Evolutionary conservation across 768 basidiomycete species (phyloP), one percentile per base, ranked within the genome.

Genomic region (Termitomyces sp.): DNA sequence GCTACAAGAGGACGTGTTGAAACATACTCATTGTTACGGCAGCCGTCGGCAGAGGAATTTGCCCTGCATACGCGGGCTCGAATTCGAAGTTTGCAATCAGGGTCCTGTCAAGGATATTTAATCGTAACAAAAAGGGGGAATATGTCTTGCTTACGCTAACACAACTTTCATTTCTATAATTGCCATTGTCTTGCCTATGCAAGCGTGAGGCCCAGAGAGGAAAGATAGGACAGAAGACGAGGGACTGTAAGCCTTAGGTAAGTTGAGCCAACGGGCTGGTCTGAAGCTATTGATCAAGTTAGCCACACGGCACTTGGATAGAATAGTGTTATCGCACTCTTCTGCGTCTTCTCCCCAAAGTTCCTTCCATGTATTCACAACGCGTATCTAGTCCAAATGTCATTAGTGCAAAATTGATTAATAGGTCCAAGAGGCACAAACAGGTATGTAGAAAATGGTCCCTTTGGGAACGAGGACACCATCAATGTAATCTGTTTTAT

Each of bases 301-400:
- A 33, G 49, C 27, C 29, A 7, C 13, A n/a, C 16, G 13, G 12
- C 2, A n/a, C 9, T 11, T 11, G 5, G 7, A 27, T 15, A 48
- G 35, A 54, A 41, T 23, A 51, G 22, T n/a, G 9, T 22, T 27
- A 32, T 52, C 70, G 29, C 63, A 77, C 75, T 76, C 74, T 59
- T 78, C 76, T 2, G 79, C 79, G 54, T 82, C 77, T 44, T 73
- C 71, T 13, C 80, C 80, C 80, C 79, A 82, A 11, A 78, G 56
- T 12, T 67, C 71, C 50, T 74, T 75, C 71, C 74, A 78, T 1
- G 77, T 79, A 57, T 82, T 82, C 41, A 80, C 66, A 5, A 74
- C 75, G 33, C 77, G 74, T 49, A 81, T 79, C 78, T 81, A 50
- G 5, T 13, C 16, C 13, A 13, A 25, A 7, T 12, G 13, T 11